Conservation (phyloP, 2,329 filamentous ascomycete genomes). For the Claviceps purpurea region DNA sequence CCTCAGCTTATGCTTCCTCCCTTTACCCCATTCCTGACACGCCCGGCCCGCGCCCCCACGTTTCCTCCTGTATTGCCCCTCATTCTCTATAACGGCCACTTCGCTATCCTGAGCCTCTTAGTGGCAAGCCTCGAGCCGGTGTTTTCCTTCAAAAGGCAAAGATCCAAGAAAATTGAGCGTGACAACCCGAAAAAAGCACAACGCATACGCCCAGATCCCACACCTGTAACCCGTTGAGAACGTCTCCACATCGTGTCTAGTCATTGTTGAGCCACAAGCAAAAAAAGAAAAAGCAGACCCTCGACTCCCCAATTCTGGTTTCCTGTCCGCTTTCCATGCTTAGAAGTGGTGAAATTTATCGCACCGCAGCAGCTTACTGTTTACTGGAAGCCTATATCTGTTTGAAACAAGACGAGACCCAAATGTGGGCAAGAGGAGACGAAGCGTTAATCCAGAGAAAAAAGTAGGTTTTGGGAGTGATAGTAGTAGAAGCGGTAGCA, state of each 20-base stretch:
- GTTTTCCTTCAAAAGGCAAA: conserved; percentile 4
- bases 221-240: not conserved
- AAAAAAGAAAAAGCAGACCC: not conserved
- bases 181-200: not conserved
- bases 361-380: not conserved
- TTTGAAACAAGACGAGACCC: not conserved
- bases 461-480: no score
- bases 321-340: not conserved
- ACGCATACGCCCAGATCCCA: not conserved
- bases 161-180: conserved; percentile 6
- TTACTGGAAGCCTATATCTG: not conserved
- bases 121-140: not conserved
- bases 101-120: not conserved
- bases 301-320: not conserved
- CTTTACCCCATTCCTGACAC: not conserved
- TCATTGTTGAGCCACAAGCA: not conserved
- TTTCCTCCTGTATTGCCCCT: not conserved
- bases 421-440: not conserved
- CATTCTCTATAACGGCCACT: not conserved
- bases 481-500: no score
- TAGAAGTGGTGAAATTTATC: not conserved
- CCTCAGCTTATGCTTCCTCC: conserved; percentile 8
- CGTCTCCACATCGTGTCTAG: conserved; percentile 1
- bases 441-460: not conserved
- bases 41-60: not conserved